phyloP scores from a whole-genome alignment of 345 rosid species.

The Acer campestre region DNA sequence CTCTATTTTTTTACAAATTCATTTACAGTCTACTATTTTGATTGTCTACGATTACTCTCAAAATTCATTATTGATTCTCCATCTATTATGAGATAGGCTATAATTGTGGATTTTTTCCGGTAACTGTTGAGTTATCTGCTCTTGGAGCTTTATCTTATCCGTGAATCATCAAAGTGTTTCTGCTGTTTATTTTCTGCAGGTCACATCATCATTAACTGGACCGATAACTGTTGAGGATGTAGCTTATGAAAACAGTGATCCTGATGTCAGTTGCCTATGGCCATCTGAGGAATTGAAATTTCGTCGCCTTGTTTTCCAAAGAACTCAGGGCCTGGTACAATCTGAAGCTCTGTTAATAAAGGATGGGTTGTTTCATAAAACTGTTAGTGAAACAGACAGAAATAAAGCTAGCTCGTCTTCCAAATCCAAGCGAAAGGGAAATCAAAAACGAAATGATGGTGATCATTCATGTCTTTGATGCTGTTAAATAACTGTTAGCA shows the following conservation, averaged over 20 bases:
- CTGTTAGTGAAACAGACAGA: conserved; percentile 32
- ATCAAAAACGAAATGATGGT: conserved; percentile 51
- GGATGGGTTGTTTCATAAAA: conserved; percentile 38
- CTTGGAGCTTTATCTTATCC: background rate
- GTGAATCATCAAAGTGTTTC: background rate
- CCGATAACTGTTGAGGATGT: conserved; percentile 79
- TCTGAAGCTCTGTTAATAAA: conserved; percentile 85
- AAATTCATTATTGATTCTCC: background rate
- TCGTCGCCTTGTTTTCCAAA: conserved; percentile 87
- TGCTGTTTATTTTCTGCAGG: conserved; percentile 41
- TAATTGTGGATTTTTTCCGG: background rate
- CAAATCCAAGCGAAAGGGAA: conserved; percentile 54
- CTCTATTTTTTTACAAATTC: background rate
- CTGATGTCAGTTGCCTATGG: conserved; percentile 40
- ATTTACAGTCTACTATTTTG: background rate
- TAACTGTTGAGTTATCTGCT: too few relatives aligned
- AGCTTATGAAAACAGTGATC: conserved; percentile 63
- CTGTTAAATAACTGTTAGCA: background rate
- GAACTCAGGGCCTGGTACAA: conserved; percentile 79
- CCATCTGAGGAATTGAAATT: conserved; percentile 51
- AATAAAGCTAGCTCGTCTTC: conserved; percentile 43
- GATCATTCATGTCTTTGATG: conserved; percentile 18
- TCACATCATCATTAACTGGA: conserved; percentile 71
- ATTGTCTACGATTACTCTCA: background rate
- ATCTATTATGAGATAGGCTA: background rate